Conservation (phyloP, 768 basidiomycete species). For the Calocybe gangraenosa region DNA sequence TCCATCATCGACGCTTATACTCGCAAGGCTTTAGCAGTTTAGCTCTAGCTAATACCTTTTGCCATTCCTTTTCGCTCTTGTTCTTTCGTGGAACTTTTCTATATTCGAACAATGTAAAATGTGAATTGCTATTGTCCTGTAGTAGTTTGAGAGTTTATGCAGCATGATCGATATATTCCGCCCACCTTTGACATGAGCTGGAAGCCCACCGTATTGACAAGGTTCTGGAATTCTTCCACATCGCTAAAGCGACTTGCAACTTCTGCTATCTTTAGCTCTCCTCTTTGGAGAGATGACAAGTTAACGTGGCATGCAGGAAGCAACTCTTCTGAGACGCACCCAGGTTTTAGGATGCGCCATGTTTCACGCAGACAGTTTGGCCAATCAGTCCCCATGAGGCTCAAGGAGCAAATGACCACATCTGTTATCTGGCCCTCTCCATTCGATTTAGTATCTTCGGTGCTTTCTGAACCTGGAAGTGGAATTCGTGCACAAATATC, state of each 20-base stretch:
- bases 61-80: constrained; percentile 60
- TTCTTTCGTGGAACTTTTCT: constrained; percentile 47
- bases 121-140: constrained; percentile 81
- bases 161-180: background rate
- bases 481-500: constrained; percentile 82
- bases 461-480: constrained; percentile 72
- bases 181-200: constrained; percentile 62
- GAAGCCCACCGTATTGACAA: constrained; percentile 72
- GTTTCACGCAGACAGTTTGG: constrained; percentile 85
- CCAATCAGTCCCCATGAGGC: constrained; percentile 98
- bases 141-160: background rate
- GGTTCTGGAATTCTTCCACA: constrained; percentile 58
- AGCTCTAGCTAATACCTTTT: constrained; percentile 45
- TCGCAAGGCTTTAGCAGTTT: constrained; percentile 81
- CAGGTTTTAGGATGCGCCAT: constrained; percentile 79
- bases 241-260: constrained; percentile 80
- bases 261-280: constrained; percentile 84
- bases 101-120: constrained; percentile 85
- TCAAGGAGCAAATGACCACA: constrained; percentile 89
- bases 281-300: constrained; percentile 38
- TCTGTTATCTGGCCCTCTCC: constrained; percentile 81
- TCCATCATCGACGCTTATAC: constrained; percentile 78
- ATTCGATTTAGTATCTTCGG: constrained; percentile 30
- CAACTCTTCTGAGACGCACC: constrained; percentile 35
- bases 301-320: background rate